Conservation (phyloP, 768 basidiomycete species). For the Lactarius deliciosus region DNA sequence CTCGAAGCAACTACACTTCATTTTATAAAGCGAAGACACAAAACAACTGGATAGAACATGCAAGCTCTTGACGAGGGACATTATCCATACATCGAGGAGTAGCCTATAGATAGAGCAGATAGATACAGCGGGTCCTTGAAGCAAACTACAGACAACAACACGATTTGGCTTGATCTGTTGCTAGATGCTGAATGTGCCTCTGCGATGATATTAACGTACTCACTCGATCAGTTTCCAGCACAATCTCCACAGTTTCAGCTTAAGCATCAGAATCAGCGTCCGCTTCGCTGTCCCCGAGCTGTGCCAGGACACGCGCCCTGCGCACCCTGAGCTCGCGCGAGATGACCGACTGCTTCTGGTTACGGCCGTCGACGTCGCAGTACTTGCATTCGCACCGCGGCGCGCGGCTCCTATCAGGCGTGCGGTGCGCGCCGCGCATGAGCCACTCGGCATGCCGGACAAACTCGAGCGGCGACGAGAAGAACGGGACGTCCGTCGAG, state of each 20-base stretch:
- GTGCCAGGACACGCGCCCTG: neutral
- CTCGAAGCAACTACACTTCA: neutral
- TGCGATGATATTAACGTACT: neutral
- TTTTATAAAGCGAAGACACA: neutral
- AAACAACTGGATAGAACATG: neutral
- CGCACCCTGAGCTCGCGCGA: constrained; percentile 11
- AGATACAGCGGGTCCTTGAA: neutral
- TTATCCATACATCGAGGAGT: neutral
- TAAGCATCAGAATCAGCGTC: neutral
- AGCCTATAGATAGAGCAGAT: neutral
- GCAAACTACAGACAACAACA: neutral
- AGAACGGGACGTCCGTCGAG: constrained; percentile 8
- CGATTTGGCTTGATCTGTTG: neutral
- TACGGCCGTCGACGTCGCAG: neutral
- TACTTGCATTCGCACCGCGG: constrained; percentile 19
- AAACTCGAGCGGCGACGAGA: constrained; percentile 22
- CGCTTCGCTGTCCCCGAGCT: neutral
- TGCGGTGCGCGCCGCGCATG: constrained; percentile 20
- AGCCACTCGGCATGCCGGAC: constrained; percentile 25
- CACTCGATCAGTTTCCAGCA: neutral
- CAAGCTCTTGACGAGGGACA: neutral
- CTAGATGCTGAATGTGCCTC: neutral
- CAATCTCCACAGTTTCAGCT: neutral
- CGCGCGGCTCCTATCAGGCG: constrained; percentile 5
- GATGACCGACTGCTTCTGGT: constrained; percentile 7